These are phyloP conservation scores for Sarocladium strictum DNA, from an alignment of 2,329 filamentous ascomycete species.

Conservation along the genomic window DNA sequence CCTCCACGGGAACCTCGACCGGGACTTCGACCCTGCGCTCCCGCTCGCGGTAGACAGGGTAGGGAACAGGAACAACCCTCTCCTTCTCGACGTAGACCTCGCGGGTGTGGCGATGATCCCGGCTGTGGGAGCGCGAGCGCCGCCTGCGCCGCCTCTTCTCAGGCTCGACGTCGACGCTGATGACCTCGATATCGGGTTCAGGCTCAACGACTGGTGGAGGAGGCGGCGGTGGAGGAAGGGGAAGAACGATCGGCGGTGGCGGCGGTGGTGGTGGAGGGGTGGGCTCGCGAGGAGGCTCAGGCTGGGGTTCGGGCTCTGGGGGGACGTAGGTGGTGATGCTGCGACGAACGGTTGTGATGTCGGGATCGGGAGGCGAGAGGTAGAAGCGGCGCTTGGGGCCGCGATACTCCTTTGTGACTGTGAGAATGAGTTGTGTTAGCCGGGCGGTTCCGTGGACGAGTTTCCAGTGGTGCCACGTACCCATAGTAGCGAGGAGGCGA, in stretches of 20 bases:
- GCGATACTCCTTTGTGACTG: constrained; percentile 22
- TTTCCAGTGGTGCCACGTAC: constrained; percentile 3
- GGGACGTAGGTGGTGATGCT: constrained; percentile 34
- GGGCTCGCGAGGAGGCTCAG: constrained; percentile 14
- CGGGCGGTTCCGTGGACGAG: not conserved
- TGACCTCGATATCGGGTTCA: constrained; percentile 29
- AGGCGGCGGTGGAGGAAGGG: constrained; percentile 15
- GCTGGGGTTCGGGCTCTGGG: constrained; percentile 11
- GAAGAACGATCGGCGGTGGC: constrained; percentile 17
- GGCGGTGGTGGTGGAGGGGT: constrained; percentile 17
- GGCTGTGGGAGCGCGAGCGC: constrained; percentile 18
- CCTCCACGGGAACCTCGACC: constrained; percentile 2
- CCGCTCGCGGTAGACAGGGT: constrained; percentile 28
- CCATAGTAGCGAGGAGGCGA: not conserved
- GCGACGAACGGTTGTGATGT: constrained; percentile 28
- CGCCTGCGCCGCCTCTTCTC: constrained; percentile 21
- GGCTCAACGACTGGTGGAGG: constrained; percentile 16
- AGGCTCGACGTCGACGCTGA: constrained; percentile 31
- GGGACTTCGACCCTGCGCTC: constrained; percentile 21
- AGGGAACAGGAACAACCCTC: constrained; percentile 35
- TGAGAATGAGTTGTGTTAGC: constrained; percentile 12
- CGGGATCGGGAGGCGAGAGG: constrained; percentile 32
- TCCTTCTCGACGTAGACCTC: constrained; percentile 50
- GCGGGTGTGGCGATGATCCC: constrained; percentile 21
- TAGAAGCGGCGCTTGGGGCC: constrained; percentile 36